phyloP scores from a whole-genome alignment of 306 rosid species.

The Macrotyloma uniflorum region DNA sequence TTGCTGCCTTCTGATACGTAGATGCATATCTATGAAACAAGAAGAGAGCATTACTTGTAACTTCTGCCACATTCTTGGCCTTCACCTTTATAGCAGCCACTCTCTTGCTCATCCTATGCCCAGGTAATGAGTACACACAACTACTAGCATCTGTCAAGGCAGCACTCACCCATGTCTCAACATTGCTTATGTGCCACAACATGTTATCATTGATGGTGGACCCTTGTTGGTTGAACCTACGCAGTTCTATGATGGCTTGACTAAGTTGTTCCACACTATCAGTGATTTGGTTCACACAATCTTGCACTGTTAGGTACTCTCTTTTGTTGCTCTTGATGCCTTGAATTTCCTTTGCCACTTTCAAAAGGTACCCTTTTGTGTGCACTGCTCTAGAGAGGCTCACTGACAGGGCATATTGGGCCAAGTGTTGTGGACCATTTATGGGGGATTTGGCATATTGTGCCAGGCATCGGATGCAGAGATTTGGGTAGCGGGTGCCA shows the following conservation, averaged over 20 bases:
- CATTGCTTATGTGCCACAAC: slow-evolving; percentile 68
- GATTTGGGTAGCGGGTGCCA: slow-evolving; percentile 47
- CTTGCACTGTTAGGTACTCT: slow-evolving; percentile 47
- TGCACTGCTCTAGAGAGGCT: slow-evolving; percentile 54
- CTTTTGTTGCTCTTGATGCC: slow-evolving; percentile 18
- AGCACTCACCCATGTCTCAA: slow-evolving; percentile 68
- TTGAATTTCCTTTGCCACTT: slow-evolving; percentile 44
- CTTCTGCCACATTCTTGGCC: slow-evolving; percentile 62
- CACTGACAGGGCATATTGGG: slow-evolving; percentile 53
- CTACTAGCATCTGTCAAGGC: slow-evolving; percentile 62
- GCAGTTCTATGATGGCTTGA: slow-evolving; percentile 53
- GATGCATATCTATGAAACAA: slow-evolving; percentile 62
- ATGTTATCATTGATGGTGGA: slow-evolving; percentile 34
- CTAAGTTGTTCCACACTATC: slow-evolving; percentile 61
- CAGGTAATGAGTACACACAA: slow-evolving; percentile 52
- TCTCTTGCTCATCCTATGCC: slow-evolving; percentile 54
- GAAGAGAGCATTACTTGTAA: slow-evolving; percentile 60
- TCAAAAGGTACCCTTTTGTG: slow-evolving; percentile 49
- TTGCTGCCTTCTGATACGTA: slow-evolving; percentile 28
- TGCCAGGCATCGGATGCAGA: slow-evolving; percentile 51
- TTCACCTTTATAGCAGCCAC: slow-evolving; percentile 57
- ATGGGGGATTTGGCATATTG: slow-evolving; percentile 38
- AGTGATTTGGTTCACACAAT: slow-evolving; percentile 56
- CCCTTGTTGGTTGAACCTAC: neutral
- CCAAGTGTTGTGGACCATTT: slow-evolving; percentile 46